Evolutionary conservation across 2,329 filamentous ascomycete genomes (phyloP), one percentile per base, ranked within the genome.

Genomic region (Coniosporium tulheliwenetii): DNA sequence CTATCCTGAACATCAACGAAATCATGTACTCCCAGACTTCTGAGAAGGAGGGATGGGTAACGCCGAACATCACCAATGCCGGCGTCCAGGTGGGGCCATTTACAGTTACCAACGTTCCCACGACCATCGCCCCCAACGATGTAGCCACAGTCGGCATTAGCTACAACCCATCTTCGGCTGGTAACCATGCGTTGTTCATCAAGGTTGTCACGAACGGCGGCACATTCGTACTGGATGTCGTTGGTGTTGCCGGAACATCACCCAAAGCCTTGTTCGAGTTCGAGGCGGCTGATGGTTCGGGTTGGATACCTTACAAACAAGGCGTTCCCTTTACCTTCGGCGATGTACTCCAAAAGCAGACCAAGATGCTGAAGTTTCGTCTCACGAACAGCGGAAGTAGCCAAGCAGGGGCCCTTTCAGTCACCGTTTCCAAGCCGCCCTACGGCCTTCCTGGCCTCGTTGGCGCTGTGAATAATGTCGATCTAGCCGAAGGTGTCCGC

Each of bases 401-500:
- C 1, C 56, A 51, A 32, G 67, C 69, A 43, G 66, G 69, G 39
- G 62, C 64, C 1, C 60, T 77, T 1, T 71, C 67, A 0, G 55
- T 77, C 10, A 76, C 73, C 0, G 71, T 78, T 2, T 77, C 73
- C 0, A 78, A 78, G 50, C 71, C 73, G 3, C 74, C 74, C 0
- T 75, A 71, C 40, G 72, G 71, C 10, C 60, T 72, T 2, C 48
- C 57, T n/a, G 68, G 71, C 2, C 65, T 76, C 15, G 64, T 77
- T 33, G 61, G 64, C 14, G 68, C 72, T 1, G 62, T 60, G 10
- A 78, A 77, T 50, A 63, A 68, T 13, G 61, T 74, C 8, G 73
- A 76, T 38, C 64, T 77, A 1, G 71, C 67, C 0, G 74, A 78
- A 48, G 74, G 74, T 2, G 71, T 67, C 0, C 55, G 60, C 1